Percentiles rank a stretch among this genome's conserved stretches.
Conservation (phyloP, 331 rosid species). For the Cydonia oblonga region DNA sequence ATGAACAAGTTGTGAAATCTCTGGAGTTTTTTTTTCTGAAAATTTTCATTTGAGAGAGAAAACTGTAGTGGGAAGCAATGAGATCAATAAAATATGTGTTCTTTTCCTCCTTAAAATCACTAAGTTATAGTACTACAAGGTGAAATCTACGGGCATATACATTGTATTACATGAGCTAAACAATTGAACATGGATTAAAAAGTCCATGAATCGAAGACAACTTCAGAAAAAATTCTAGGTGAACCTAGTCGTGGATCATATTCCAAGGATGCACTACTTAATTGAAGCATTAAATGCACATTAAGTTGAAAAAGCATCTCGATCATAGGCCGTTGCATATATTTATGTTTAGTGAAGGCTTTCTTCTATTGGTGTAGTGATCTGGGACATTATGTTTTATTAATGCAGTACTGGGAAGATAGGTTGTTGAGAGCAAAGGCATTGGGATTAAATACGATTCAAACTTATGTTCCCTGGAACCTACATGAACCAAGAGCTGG, state of each 20-base stretch:
- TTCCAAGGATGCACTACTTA: neutral
- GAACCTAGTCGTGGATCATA: neutral
- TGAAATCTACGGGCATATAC: too few species aligned
- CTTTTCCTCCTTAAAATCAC: too few species aligned
- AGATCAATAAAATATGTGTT: too few species aligned
- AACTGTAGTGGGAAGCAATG: neutral
- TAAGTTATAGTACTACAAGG: too few species aligned
- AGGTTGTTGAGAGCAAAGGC: conserved; percentile 87
- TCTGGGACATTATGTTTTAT: conserved; percentile 4
- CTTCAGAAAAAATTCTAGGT: neutral
- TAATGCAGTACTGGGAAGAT: conserved; percentile 86
- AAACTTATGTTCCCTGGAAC: conserved; percentile 92
- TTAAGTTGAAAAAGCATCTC: neutral
- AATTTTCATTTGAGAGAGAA: neutral
- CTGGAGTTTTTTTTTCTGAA: neutral
- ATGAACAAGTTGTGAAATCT: neutral
- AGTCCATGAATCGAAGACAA: neutral
- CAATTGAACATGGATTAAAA: too few species aligned
- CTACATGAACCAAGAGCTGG: conserved; percentile 76
- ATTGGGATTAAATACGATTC: conserved; percentile 86
- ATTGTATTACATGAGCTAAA: too few species aligned
- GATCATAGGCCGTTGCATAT: neutral
- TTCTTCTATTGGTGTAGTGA: conserved; percentile 8
- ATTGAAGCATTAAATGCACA: neutral
- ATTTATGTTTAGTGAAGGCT: conserved; percentile 9